phyloP scores from a whole-genome alignment of 495 filamentous ascomycete genomes.

The Chaetomium tenue region DNA sequence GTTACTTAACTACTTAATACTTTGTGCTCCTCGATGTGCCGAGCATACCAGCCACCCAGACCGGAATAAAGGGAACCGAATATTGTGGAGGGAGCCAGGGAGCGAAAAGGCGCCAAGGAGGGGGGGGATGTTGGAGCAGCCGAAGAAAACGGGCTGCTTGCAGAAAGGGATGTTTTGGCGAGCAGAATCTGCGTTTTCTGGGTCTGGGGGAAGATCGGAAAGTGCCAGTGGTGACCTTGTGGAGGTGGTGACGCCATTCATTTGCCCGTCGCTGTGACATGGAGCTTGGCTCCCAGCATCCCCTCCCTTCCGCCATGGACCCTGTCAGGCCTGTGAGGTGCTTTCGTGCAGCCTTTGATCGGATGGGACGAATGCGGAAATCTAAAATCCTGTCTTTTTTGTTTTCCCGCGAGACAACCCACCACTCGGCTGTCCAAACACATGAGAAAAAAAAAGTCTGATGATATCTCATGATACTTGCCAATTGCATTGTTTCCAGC shows the following conservation, averaged over 20 bases:
- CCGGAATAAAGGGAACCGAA: background rate
- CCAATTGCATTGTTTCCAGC: too few relatives aligned
- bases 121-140: background rate
- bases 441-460: background rate
- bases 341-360: conserved; percentile 9
- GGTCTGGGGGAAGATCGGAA: background rate
- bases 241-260: conserved; percentile 16
- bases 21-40: background rate
- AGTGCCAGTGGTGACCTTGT: conserved; percentile 3
- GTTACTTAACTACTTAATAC: too few relatives aligned
- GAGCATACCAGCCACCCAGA: background rate
- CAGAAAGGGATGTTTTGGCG: conserved; percentile 6
- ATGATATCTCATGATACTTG: too few relatives aligned
- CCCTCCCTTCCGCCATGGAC: too few relatives aligned
- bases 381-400: background rate
- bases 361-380: background rate
- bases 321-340: too few relatives aligned
- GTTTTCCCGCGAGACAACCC: background rate
- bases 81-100: background rate
- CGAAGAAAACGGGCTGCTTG: background rate
- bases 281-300: background rate
- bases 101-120: background rate
- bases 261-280: background rate
- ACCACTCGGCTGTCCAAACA: background rate
- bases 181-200: background rate